Conservation (phyloP, 441 rosid genomes). For the Gossypium aridum region DNA sequence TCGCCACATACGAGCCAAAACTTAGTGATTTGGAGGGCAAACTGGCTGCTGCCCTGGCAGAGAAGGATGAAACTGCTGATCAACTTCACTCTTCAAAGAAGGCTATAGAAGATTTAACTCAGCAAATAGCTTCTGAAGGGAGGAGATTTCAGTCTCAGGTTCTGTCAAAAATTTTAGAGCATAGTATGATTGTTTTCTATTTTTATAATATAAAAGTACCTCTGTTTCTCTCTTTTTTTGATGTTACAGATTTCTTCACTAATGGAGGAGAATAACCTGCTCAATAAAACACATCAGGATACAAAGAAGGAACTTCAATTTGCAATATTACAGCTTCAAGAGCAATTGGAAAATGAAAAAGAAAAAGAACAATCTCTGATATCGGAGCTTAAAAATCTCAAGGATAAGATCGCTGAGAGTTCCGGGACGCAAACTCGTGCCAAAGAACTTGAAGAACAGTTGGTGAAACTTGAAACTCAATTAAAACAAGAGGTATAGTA, state of each 20-base stretch:
- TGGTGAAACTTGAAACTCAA: conserved; percentile 39
- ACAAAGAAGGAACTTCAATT: conserved; percentile 74
- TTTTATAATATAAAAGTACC: conserved; percentile 6
- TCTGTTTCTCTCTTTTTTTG: conserved; percentile 9
- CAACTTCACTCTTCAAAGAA: conserved; percentile 61
- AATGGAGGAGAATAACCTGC: conserved; percentile 67
- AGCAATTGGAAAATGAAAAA: conserved; percentile 47
- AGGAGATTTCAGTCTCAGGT: conserved; percentile 76
- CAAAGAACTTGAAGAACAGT: conserved; percentile 56
- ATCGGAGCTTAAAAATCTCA: conserved; percentile 51
- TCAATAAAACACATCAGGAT: conserved; percentile 53
- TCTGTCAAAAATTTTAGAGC: conserved; percentile 18
- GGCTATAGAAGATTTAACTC: conserved; percentile 52
- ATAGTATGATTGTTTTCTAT: neutral
- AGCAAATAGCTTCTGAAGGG: conserved; percentile 59
- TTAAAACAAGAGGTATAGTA: conserved; percentile 51
- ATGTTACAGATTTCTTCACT: conserved; percentile 57
- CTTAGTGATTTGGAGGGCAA: conserved; percentile 49
- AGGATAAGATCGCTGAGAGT: conserved; percentile 45
- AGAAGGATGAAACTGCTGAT: conserved; percentile 57
- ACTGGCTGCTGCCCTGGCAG: conserved; percentile 37
- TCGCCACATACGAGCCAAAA: conserved; percentile 57
- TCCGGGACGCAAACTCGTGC: conserved; percentile 43
- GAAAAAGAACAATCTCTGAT: conserved; percentile 43
- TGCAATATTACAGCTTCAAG: conserved; percentile 53